Evolutionary conservation across 257 asterid species (phyloP).

Genomic region (Salvia hispanica): DNA sequence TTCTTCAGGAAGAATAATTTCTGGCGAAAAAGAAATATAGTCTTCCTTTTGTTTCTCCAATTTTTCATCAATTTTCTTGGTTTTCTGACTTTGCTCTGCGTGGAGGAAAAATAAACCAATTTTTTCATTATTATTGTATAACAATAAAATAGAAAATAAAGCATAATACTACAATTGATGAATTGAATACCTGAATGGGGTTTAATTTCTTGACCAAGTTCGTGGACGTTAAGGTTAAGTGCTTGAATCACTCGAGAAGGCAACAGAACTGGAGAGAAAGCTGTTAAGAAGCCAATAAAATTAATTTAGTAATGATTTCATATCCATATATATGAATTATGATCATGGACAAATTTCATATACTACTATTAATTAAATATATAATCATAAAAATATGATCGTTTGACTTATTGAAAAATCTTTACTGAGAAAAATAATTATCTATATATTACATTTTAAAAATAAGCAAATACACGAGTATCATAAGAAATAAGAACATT

Average conservation of each 20-base stretch:
- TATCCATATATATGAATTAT: not conserved
- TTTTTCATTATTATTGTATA: not conserved
- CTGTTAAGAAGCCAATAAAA: conserved; percentile 27
- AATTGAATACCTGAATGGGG: conserved; percentile 39
- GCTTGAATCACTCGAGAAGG: conserved; percentile 61
- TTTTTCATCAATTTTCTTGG: conserved; percentile 29
- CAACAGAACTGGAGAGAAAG: conserved; percentile 58
- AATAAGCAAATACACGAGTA: too few species aligned
- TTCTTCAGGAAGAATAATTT: conserved; percentile 60
- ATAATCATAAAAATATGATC: too few species aligned
- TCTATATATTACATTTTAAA: too few species aligned
- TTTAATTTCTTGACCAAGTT: conserved; percentile 44
- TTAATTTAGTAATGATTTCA: not conserved
- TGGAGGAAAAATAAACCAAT: not conserved
- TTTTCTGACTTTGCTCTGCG: conserved; percentile 42
- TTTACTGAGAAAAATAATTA: too few species aligned
- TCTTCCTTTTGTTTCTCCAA: conserved; percentile 28
- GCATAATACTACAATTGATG: too few species aligned
- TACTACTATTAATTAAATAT: too few species aligned
- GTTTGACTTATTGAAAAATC: too few species aligned
- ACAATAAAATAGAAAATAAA: not conserved
- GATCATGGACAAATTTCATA: too few species aligned
- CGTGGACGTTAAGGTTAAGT: conserved; percentile 63
- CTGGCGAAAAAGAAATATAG: conserved; percentile 42
- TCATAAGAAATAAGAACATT: too few species aligned